Evolutionary conservation across 495 filamentous ascomycete species (phyloP), one percentile per base, ranked within the genome.

Genomic region (Friedmanniomyces simplex): DNA sequence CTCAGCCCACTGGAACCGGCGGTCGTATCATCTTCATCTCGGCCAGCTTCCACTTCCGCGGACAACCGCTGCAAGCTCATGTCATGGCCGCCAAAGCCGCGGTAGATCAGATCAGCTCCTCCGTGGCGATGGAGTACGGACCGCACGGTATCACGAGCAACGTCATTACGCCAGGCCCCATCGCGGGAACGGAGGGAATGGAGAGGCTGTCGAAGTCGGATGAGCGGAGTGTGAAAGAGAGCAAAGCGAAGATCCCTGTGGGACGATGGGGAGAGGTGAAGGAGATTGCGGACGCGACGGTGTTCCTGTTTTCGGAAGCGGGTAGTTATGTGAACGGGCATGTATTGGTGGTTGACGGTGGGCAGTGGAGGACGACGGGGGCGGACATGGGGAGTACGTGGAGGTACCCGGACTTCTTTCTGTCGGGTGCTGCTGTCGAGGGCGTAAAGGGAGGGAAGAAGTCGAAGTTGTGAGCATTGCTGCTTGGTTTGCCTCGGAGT

Each of bases 261-360:
- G 88, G 89, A 13, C 75, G 89, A 49, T 78, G 79, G 60, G 93
- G 91, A n/a, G 81, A 77, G 0, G 80, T 95, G 10, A 82, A 82
- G 55, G 91, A 98, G 63, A 91, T 98, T 65, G 86, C 91, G 0
- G 90, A 98, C 73, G 88, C 91, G 16, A 95, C 91, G 0, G 82
- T 97, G 0, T 97, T 81, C 62, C 69, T 96, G 22, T 89, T 96
- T 61, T 83, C 82, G 24, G 85, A 91, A 48, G 82, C 86, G 0
- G 91, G 86, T 2, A 90, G 82, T 64, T 96, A 87, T 66, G 79
- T 96, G 8, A 94, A 82, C 60, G 89, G 88, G 1, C 81, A 85
- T 39, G 78, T 78, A 5, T 69, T 95, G 11, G 86, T 95, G 47
- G 76, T 91, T 20, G 87, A 91, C 65, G 87, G 87, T 36, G 88